Conservation (phyloP, 2,329 filamentous ascomycete species). For the Aciculosporium take region DNA sequence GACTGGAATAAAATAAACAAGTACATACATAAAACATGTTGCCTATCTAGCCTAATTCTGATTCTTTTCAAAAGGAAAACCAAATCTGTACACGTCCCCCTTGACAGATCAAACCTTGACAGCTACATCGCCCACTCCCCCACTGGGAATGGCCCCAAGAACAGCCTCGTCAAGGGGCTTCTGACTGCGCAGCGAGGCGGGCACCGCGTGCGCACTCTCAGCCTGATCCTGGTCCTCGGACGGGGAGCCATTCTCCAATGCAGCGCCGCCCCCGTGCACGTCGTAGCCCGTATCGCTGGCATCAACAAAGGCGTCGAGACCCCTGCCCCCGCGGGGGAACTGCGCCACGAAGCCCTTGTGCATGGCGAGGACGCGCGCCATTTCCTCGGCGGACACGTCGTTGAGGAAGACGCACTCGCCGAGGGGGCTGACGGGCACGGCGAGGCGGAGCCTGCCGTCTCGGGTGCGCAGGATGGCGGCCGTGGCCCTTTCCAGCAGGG, state of each 20-base stretch:
- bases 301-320: slow-evolving; percentile 57
- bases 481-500: slow-evolving; percentile 50
- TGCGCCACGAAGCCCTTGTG: slow-evolving; percentile 51
- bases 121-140: background rate
- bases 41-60: no score
- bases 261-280: slow-evolving; percentile 20
- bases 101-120: background rate
- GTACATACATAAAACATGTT: no score
- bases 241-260: no score
- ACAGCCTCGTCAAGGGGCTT: background rate
- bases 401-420: slow-evolving; percentile 56
- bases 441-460: slow-evolving; percentile 52
- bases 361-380: slow-evolving; percentile 42
- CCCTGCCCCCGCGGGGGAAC: slow-evolving; percentile 49
- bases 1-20: no score
- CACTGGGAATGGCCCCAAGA: background rate
- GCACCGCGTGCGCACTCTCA: background rate
- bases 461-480: slow-evolving; percentile 57
- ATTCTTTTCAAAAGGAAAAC: no score
- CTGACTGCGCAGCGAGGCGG: background rate
- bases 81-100: no score
- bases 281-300: slow-evolving; percentile 50
- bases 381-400: slow-evolving; percentile 47
- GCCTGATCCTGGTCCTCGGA: background rate
- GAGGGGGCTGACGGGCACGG: slow-evolving; percentile 49